Evolutionary conservation across 2,329 filamentous ascomycete genomes (phyloP).

Genomic region (Talaromyces sp.): DNA sequence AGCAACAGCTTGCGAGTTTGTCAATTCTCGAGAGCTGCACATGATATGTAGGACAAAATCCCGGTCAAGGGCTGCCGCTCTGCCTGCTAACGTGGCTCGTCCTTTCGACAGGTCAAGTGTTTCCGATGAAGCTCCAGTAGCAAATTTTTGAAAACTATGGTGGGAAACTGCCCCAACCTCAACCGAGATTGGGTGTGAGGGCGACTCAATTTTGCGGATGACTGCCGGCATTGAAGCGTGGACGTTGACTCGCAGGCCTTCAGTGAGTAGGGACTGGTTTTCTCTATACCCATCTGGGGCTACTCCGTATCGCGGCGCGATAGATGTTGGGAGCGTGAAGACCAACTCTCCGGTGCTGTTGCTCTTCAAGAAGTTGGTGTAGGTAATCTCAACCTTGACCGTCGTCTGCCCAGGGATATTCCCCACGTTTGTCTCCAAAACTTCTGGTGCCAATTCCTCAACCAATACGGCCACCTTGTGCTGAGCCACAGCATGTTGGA

Average conservation of each 20-base stretch:
- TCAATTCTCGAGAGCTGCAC: neutral
- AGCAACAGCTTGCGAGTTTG: neutral
- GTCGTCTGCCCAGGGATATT: conserved; percentile 13
- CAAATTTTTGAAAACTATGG: conserved; percentile 6
- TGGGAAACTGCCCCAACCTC: conserved; percentile 11
- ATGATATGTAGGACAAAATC: conserved; percentile 13
- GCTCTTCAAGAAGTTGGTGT: conserved; percentile 12
- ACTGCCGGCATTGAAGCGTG: conserved; percentile 11
- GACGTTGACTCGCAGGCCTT: neutral
- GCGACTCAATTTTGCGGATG: conserved; percentile 15
- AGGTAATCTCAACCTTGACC: conserved; percentile 12
- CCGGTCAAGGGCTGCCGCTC: conserved; percentile 1
- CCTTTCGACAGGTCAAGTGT: conserved; percentile 11
- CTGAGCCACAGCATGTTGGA: neutral
- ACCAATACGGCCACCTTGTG: neutral
- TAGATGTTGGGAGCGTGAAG: conserved; percentile 13
- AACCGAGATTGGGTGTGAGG: conserved; percentile 15
- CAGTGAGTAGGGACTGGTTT: neutral
- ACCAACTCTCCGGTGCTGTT: conserved; percentile 9
- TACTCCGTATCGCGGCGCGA: conserved; percentile 14
- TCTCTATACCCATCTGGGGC: neutral
- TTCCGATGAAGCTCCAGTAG: neutral
- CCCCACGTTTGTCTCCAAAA: conserved; percentile 15
- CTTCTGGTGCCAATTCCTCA: conserved; percentile 4
- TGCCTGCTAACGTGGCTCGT: conserved; percentile 3